Conservation (phyloP, 176 grass and related monocot species). For the Cenchrus fungigraminus region DNA sequence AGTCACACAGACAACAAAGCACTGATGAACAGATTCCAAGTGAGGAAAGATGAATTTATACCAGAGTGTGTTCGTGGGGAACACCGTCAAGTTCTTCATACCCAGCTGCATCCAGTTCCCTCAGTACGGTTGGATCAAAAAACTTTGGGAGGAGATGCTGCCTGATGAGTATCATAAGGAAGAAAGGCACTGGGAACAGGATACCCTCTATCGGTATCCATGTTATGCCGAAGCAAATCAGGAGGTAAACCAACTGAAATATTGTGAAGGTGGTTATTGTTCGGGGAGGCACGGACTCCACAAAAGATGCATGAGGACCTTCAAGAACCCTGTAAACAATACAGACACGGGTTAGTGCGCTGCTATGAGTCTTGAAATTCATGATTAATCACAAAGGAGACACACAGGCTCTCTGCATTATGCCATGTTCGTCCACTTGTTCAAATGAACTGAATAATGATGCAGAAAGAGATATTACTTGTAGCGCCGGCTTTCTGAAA, state of each 20-base stretch:
- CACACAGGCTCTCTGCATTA: not conserved
- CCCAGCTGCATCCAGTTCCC: conserved; percentile 87
- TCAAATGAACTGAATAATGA: conserved; percentile 15
- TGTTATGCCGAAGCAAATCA: conserved; percentile 89
- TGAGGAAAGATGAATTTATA: conserved; percentile 33
- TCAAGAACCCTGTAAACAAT: conserved; percentile 72
- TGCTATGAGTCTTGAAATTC: not conserved
- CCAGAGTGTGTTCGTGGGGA: conserved; percentile 40
- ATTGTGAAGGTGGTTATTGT: conserved; percentile 67
- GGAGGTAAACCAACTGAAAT: conserved; percentile 80
- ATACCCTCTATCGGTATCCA: conserved; percentile 93
- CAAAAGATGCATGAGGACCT: conserved; percentile 85
- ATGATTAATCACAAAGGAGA: not conserved
- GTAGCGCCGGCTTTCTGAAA: conserved; percentile 66
- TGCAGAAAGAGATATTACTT: conserved; percentile 59
- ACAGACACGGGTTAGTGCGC: not conserved
- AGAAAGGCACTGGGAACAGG: conserved; percentile 88
- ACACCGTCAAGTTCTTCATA: conserved; percentile 83
- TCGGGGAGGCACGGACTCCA: conserved; percentile 68
- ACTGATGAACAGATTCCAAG: not conserved
- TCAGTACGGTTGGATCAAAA: conserved; percentile 61
- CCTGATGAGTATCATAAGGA: conserved; percentile 82
- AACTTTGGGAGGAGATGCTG: conserved; percentile 82
- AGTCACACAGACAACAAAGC: not conserved
- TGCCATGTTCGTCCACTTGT: not conserved